A percentile compares a stretch with the other conserved stretches of the same genome.
phyloP scores from a whole-genome alignment of 2,329 filamentous ascomycete species.

The Capronia americana region DNA sequence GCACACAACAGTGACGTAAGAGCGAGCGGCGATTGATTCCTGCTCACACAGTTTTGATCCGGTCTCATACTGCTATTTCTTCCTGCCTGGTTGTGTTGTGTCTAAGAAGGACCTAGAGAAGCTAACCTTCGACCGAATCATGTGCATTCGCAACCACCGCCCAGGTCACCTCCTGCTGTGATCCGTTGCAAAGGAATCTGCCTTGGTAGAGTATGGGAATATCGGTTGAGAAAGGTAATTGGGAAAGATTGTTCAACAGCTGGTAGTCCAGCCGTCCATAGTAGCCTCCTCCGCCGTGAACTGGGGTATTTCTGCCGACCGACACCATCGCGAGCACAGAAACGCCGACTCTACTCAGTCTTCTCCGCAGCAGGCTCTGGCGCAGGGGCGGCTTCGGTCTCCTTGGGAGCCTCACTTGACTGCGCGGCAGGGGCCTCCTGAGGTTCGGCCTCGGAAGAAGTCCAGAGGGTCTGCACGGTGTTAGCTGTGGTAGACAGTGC shows the following conservation, averaged over 20 bases:
- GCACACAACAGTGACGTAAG: not conserved
- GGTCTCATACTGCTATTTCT: constrained; percentile 36
- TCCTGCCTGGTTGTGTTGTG: constrained; percentile 26
- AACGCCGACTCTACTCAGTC: constrained; percentile 34
- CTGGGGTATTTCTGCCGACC: constrained; percentile 22
- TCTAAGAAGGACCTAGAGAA: constrained; percentile 32
- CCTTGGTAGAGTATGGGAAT: constrained; percentile 22
- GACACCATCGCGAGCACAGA: constrained; percentile 16
- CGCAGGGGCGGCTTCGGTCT: constrained; percentile 34
- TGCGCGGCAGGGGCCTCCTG: constrained; percentile 55
- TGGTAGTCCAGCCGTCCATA: constrained; percentile 26
- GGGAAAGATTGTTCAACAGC: constrained; percentile 32
- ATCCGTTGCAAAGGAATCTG: constrained; percentile 30
- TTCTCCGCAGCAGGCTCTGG: constrained; percentile 37
- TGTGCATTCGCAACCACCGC: constrained; percentile 25
- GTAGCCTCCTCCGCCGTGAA: constrained; percentile 21
- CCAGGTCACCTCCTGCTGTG: constrained; percentile 31
- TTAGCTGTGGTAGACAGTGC: constrained; percentile 41
- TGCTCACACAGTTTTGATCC: constrained; percentile 25
- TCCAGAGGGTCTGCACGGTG: constrained; percentile 85
- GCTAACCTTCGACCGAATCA: constrained; percentile 26
- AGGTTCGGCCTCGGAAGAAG: constrained; percentile 95
- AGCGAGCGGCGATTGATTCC: not conserved
- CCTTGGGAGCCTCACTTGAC: constrained; percentile 40
- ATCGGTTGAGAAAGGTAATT: constrained; percentile 31